These are phyloP conservation scores for Pestalotiopsis fici DNA, from an alignment of 2,329 filamentous ascomycete species.

Conservation along the genomic window DNA sequence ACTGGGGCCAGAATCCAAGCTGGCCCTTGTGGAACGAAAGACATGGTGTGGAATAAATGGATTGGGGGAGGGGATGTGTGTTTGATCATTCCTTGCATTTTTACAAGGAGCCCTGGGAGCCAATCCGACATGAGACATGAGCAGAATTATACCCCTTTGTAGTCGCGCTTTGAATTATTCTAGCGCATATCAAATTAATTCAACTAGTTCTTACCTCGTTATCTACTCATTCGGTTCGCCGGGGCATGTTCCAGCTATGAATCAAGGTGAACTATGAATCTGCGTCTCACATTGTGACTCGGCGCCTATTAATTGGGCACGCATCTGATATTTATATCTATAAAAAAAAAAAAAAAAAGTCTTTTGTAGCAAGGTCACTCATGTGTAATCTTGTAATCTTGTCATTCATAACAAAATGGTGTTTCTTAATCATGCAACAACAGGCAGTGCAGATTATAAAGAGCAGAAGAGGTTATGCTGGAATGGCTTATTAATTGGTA, in stretches of 20 bases:
- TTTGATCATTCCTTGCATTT: background rate
- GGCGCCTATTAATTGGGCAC: too few species aligned
- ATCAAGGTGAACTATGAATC: too few species aligned
- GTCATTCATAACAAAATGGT: too few species aligned
- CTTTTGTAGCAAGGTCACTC: too few species aligned
- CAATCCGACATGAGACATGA: background rate
- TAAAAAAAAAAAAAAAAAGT: too few species aligned
- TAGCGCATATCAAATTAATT: background rate
- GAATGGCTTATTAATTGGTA: background rate
- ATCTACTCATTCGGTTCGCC: too few species aligned
- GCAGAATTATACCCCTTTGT: background rate
- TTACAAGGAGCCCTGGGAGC: background rate
- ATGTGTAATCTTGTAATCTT: too few species aligned
- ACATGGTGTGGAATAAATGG: background rate
- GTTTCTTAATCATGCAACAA: too few species aligned
- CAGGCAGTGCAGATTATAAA: background rate
- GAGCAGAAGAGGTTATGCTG: background rate
- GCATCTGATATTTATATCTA: too few species aligned
- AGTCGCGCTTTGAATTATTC: background rate
- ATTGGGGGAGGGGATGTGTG: background rate
- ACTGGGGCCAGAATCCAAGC: slow-evolving; percentile 28
- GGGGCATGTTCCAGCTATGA: too few species aligned
- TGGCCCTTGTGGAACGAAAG: background rate
- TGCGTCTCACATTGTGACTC: too few species aligned
- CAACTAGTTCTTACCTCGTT: background rate